Evolutionary conservation across 2,329 filamentous ascomycete genomes (phyloP), one percentile per base, ranked within the genome.

Genomic region (Colletotrichum limetticola): DNA sequence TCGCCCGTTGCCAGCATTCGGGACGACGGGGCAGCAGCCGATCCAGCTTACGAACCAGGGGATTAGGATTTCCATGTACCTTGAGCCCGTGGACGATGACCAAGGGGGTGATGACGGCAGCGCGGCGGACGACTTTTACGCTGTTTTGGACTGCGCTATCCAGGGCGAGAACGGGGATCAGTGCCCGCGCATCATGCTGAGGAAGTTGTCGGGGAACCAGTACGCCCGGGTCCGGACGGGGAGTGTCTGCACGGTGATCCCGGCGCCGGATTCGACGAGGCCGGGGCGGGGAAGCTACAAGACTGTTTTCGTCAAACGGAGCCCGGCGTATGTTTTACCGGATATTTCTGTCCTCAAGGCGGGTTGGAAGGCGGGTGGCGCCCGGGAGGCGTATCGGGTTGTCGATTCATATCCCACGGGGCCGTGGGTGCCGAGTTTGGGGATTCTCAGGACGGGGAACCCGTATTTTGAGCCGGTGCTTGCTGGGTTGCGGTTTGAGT

Each of bases 31-130:
- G 8, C 58, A 60, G 22, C 58, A 60, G 58, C 22, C 35, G 58
- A 60, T 60, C 14, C 58, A 60, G 58, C 58, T 60, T 32, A 52
- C 26, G 19, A 62, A 62, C n/a, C 59, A 62, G 24, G 42, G 42
- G 19, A 30, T 52, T 11, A 42, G 59, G 42, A 52, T 62, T 4
- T 62, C 42, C 59, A 30, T 52, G 42, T 62, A 62, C 26, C 59
- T 62, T 28, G 42, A 62, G 19, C 42, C 59, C 9, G 42, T 28
- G 19, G 19, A 49, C 42, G 59, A 49, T n/a, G 12, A 7, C 5
- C 37, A 2, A 14, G 32, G 32, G 4, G 11, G 26, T 6, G 59
- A 12, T 5, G n/a, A 12, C 2, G 42, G 26, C n/a, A 32, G 59
- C 12, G 49, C 59, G 42, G 37, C 42, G 19, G 59, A 24, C 19